Conservation (phyloP, 2,329 filamentous ascomycete genomes). For the Rhexocercosporidium sp. region DNA sequence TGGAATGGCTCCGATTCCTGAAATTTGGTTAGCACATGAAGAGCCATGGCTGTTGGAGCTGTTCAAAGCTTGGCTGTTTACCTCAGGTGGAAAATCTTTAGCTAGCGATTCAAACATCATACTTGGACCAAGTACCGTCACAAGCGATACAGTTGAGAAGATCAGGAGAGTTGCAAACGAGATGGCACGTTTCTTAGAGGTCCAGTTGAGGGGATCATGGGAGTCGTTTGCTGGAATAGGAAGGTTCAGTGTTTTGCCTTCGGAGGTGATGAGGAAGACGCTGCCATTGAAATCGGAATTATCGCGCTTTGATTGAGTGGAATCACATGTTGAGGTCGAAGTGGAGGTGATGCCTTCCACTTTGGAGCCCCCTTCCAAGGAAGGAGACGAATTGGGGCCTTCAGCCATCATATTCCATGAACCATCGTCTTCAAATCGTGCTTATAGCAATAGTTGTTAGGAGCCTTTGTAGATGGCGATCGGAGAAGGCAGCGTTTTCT, state of each 20-base stretch:
- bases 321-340: too few species aligned
- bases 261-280: conserved; percentile 24
- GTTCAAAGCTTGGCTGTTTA: not conserved
- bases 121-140: conserved; percentile 20
- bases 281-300: conserved; percentile 16
- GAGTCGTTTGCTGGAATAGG: conserved; percentile 23
- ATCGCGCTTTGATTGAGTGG: too few species aligned
- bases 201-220: conserved; percentile 31
- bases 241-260: conserved; percentile 24
- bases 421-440: too few species aligned
- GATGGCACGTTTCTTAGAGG: conserved; percentile 16
- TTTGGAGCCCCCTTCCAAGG: too few species aligned
- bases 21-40: not conserved
- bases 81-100: conserved; percentile 18
- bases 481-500: too few species aligned
- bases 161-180: conserved; percentile 21
- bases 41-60: too few species aligned
- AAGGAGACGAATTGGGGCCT: too few species aligned
- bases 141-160: conserved; percentile 16
- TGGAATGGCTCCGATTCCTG: conserved; percentile 25
- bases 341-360: too few species aligned
- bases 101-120: conserved; percentile 19
- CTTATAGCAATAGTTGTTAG: too few species aligned
- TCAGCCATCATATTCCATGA: too few species aligned
- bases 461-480: too few species aligned